These are phyloP conservation scores for Cyclotella distinguenda DNA, from an alignment of 108 stramenopile genomes.

Conservation along the genomic window DNA sequence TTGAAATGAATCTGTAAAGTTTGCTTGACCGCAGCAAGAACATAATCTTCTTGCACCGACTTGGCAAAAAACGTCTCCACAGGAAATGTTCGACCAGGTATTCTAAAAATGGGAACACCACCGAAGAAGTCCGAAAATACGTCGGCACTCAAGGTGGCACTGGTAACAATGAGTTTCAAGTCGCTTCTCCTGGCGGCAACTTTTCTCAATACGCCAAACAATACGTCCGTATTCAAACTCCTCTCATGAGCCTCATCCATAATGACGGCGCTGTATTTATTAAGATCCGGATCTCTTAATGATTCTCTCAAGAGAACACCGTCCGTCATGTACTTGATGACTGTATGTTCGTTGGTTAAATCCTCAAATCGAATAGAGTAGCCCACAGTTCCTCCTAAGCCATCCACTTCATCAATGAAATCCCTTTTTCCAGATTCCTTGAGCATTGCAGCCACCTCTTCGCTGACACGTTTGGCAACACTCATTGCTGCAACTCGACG, in stretches of 20 bases:
- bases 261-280: constrained; percentile 88
- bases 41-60: constrained; percentile 94
- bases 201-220: constrained; percentile 96
- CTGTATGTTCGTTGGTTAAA: constrained; percentile 80
- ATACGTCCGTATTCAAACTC: constrained; percentile 94
- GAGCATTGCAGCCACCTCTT: constrained; percentile 86
- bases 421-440: constrained; percentile 51
- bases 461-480: constrained; percentile 97
- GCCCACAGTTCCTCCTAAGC: constrained; percentile 92
- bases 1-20: constrained; percentile 97
- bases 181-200: constrained; percentile 91
- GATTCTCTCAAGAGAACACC: constrained; percentile 96
- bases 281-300: constrained; percentile 92
- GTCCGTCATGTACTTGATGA: constrained; percentile 95
- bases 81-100: constrained; percentile 88
- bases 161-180: constrained; percentile 97
- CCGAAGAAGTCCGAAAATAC: constrained; percentile 96
- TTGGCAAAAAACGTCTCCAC: constrained; percentile 94
- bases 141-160: constrained; percentile 95
- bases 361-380: constrained; percentile 99
- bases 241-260: constrained; percentile 99
- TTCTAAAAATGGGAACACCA: constrained; percentile 94
- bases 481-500: constrained; percentile 99
- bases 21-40: constrained; percentile 98
- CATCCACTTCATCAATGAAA: constrained; percentile 66